These are phyloP conservation scores for Tieghemostelium lacteum DNA, from an alignment of 78 protist species.

Conservation along the genomic window DNA sequence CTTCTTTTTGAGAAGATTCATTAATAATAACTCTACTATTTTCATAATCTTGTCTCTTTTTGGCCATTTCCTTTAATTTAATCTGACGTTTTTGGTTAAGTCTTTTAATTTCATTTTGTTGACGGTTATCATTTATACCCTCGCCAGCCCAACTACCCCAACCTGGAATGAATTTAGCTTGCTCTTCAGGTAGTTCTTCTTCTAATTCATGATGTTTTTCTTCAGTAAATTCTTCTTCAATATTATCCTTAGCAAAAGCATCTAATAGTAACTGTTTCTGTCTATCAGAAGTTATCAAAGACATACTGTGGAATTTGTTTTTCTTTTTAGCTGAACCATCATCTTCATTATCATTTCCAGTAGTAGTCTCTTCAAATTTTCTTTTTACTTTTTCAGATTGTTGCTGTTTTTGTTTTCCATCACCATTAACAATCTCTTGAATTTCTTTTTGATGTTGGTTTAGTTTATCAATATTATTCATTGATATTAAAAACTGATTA, in stretches of 20 bases:
- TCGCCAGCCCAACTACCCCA: constrained; percentile 80
- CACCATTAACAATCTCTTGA: background rate
- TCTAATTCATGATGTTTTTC: constrained; percentile 21
- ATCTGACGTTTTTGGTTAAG: constrained; percentile 16
- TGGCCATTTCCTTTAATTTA: constrained; percentile 6
- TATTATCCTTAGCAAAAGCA: constrained; percentile 60
- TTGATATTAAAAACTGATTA: constrained; percentile 16
- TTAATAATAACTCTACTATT: constrained; percentile 61
- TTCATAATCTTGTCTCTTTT: constrained; percentile 14
- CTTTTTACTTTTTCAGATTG: background rate
- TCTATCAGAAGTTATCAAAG: constrained; percentile 55
- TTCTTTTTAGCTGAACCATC: background rate
- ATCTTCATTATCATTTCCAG: background rate
- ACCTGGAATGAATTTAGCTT: constrained; percentile 43
- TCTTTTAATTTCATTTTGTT: background rate
- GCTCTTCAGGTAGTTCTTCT: constrained; percentile 33
- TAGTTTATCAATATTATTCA: constrained; percentile 14
- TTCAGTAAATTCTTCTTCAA: constrained; percentile 61
- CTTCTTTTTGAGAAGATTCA: constrained; percentile 39
- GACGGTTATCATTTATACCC: constrained; percentile 13
- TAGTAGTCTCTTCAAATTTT: constrained; percentile 2
- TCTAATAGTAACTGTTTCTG: constrained; percentile 50
- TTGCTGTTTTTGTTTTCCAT: background rate
- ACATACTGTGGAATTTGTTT: constrained; percentile 18
- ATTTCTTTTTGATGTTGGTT: background rate